These are phyloP conservation scores for Pythium apleroticum DNA, from an alignment of 352 stramenopile species.

Conservation along the genomic window DNA sequence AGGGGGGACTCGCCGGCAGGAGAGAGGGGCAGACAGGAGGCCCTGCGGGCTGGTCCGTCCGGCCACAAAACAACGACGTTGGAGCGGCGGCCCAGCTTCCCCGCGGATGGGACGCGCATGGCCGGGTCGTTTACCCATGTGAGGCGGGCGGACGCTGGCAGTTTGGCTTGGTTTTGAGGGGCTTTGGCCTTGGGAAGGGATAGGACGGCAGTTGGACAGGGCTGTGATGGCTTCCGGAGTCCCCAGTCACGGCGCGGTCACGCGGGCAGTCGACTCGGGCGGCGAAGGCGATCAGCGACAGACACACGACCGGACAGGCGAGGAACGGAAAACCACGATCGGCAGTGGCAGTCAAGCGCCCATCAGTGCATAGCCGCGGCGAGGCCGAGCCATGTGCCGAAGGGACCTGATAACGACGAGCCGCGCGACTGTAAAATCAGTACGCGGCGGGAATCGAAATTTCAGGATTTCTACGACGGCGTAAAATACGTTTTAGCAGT, in stretches of 20 bases:
- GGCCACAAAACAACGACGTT: neutral
- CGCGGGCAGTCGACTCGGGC: neutral
- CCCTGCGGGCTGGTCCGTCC: neutral
- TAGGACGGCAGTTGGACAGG: neutral
- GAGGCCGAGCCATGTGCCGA: neutral
- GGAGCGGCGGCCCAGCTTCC: neutral
- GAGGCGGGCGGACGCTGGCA: neutral
- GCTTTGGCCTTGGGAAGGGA: no score
- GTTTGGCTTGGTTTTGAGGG: no score
- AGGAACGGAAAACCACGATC: neutral
- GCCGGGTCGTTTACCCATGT: neutral
- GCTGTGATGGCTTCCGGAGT: neutral
- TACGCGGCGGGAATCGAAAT: neutral
- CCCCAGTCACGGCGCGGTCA: neutral
- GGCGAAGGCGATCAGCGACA: neutral
- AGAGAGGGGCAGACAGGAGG: no score
- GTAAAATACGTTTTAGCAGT: neutral
- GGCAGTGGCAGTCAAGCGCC: neutral
- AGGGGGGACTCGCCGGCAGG: no score
- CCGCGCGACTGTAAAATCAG: neutral
- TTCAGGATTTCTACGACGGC: neutral
- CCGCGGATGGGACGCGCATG: neutral
- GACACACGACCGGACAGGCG: neutral
- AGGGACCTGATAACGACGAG: neutral
- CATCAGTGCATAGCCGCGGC: neutral